Evolutionary conservation across 164 flowering plant genomes (phyloP).

Genomic region (Nymphaea thermarum): DNA sequence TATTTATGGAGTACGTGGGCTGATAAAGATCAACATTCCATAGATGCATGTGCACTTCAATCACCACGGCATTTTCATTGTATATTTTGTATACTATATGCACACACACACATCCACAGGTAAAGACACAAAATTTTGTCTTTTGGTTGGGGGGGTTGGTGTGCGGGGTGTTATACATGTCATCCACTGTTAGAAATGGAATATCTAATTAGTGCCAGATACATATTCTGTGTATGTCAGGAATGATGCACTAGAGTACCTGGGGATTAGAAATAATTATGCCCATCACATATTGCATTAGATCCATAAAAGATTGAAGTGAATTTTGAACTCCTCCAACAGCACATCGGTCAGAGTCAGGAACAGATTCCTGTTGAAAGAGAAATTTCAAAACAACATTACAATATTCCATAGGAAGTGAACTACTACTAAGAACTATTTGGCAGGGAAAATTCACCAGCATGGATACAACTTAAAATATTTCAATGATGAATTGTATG

Average conservation of each 20-base stretch:
- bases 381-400: background rate
- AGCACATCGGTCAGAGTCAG: constrained; percentile 64
- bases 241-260: constrained; percentile 22
- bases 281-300: constrained; percentile 63
- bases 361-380: constrained; percentile 55
- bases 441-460: no score
- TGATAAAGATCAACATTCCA: no score
- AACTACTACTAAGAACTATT: no score
- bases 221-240: background rate
- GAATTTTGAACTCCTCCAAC: constrained; percentile 92
- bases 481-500: background rate
- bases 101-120: background rate
- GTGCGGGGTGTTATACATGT: background rate
- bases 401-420: background rate
- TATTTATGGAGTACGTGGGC: no score
- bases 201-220: background rate
- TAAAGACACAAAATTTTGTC: no score
- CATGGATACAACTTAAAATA: no score
- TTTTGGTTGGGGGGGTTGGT: no score
- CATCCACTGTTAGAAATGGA: background rate
- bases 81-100: no score
- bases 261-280: constrained; percentile 60
- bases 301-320: constrained; percentile 58
- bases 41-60: no score
- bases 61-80: no score